Evolutionary conservation across 257 asterid genomes (phyloP).

Genomic region (Solanum pimpinellifolium): DNA sequence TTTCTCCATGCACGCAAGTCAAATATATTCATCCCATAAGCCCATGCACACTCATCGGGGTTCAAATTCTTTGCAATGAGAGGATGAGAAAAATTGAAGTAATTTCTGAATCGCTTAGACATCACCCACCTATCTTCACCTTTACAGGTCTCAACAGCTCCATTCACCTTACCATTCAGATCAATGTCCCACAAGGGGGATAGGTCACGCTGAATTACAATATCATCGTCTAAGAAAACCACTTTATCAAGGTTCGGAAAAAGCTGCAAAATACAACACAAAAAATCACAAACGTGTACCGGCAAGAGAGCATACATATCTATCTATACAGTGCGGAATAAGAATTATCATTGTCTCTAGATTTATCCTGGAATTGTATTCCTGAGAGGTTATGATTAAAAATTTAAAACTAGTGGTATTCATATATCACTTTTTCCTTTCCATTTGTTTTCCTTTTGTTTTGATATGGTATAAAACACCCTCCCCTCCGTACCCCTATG

Average conservation of each 20-base stretch:
- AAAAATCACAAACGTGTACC: neutral
- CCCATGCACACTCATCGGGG: slow-evolving; percentile 26
- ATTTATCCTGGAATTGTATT: neutral
- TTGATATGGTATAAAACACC: neutral
- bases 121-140: slow-evolving; percentile 20
- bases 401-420: neutral
- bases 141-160: slow-evolving; percentile 23
- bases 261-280: slow-evolving; percentile 48
- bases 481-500: neutral
- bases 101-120: slow-evolving; percentile 20
- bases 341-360: neutral
- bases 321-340: neutral
- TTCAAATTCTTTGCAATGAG: slow-evolving; percentile 11
- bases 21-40: slow-evolving; percentile 25
- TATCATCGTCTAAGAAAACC: slow-evolving; percentile 94
- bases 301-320: neutral
- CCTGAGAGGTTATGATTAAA: neutral
- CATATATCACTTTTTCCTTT: neutral
- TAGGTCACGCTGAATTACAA: slow-evolving; percentile 44
- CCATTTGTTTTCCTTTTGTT: neutral
- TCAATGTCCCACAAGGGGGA: slow-evolving; percentile 22
- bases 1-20: slow-evolving; percentile 22
- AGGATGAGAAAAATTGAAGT: slow-evolving; percentile 25
- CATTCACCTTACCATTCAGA: slow-evolving; percentile 22
- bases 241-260: slow-evolving; percentile 89